Evolutionary conservation across 495 filamentous ascomycete genomes (phyloP).

Genomic region (Parachaetomium inaequale): DNA sequence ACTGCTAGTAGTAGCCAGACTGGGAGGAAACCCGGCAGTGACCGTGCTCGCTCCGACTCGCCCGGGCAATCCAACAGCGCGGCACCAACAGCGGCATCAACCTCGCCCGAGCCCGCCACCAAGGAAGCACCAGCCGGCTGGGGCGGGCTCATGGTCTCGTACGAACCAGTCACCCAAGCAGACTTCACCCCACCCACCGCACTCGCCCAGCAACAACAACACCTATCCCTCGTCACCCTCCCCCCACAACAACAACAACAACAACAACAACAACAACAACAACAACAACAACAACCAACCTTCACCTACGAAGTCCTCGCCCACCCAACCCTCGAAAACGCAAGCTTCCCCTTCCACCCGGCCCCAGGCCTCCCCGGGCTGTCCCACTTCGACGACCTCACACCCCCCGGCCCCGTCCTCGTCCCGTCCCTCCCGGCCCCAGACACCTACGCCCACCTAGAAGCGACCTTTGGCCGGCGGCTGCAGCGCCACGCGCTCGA

Average conservation of each 20-base stretch:
- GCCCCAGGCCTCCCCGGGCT: slow-evolving; percentile 1
- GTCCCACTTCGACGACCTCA: slow-evolving; percentile 9
- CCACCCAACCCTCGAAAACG: slow-evolving; percentile 35
- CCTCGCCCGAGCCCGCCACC: background rate
- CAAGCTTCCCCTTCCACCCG: slow-evolving; percentile 33
- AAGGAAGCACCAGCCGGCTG: slow-evolving; percentile 7
- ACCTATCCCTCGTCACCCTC: background rate
- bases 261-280: background rate
- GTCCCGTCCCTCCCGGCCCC: slow-evolving; percentile 38
- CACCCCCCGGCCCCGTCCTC: slow-evolving; percentile 15
- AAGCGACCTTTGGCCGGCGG: slow-evolving; percentile 66
- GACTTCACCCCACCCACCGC: slow-evolving; percentile 11
- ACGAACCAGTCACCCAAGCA: slow-evolving; percentile 26
- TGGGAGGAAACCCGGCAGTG: background rate
- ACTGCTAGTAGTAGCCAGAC: slow-evolving; percentile 9
- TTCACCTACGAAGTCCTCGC: slow-evolving; percentile 34
- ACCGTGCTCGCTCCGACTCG: background rate
- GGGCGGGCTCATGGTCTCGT: slow-evolving; percentile 29
- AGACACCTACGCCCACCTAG: slow-evolving; percentile 53
- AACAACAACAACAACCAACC: background rate
- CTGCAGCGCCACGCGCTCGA: slow-evolving; percentile 67
- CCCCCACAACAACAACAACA: background rate
- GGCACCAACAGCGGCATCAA: background rate
- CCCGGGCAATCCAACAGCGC: background rate
- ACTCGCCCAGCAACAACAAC: background rate